Evolutionary conservation across 2,329 filamentous ascomycete genomes (phyloP).

Genomic region (Sclerotinia minor): DNA sequence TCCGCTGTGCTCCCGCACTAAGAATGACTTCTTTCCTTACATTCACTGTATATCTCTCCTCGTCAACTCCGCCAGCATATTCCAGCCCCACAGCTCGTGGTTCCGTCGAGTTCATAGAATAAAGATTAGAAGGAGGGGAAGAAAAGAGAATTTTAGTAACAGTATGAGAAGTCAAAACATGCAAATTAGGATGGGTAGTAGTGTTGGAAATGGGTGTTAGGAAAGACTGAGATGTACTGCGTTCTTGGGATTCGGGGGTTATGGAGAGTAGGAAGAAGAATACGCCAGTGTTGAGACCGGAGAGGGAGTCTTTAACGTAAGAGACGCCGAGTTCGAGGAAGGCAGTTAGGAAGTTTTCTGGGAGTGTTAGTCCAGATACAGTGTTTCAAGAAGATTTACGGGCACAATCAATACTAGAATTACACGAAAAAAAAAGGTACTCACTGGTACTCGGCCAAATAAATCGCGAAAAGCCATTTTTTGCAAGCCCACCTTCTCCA

Average conservation of each 20-base stretch:
- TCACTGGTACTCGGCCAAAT: conserved; percentile 22
- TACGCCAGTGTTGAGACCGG: background rate
- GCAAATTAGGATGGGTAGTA: conserved; percentile 3
- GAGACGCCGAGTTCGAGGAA: conserved; percentile 44
- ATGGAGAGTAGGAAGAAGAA: conserved; percentile 13
- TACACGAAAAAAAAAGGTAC: background rate
- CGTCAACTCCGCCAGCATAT: background rate
- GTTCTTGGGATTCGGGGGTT: background rate
- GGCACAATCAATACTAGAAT: conserved; percentile 40
- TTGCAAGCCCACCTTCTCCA: background rate
- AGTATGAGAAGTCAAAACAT: conserved; percentile 14
- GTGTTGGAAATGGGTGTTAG: background rate
- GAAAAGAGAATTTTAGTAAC: conserved; percentile 11
- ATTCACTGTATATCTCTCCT: conserved; percentile 27
- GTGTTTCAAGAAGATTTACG: conserved; percentile 41
- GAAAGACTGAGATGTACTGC: conserved; percentile 18
- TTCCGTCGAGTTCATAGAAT: background rate
- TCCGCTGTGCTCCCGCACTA: conserved; percentile 52
- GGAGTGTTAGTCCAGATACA: background rate
- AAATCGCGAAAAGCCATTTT: conserved; percentile 12
- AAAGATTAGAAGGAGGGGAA: background rate
- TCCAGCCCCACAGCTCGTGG: background rate
- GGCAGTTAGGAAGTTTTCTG: conserved; percentile 45
- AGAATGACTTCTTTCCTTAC: conserved; percentile 49
- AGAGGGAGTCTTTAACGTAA: conserved; percentile 40